Conservation (phyloP, 352 stramenopile species). For the Phytophthora pinifolia region DNA sequence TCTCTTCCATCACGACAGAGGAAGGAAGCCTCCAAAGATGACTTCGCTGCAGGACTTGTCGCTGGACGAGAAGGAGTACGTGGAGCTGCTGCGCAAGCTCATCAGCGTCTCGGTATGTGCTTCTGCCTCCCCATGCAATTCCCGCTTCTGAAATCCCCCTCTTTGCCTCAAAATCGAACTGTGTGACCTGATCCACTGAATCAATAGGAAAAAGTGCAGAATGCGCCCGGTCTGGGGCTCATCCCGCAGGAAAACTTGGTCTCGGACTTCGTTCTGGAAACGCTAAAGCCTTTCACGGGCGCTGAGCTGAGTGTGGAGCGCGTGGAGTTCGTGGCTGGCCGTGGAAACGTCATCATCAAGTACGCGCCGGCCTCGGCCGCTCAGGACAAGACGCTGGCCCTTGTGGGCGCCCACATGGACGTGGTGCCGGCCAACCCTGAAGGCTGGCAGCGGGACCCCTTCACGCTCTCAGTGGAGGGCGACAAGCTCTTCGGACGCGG, state of each 20-base stretch:
- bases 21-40: constrained; percentile 14
- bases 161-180: too few relatives aligned
- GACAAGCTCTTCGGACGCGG: constrained; percentile 92
- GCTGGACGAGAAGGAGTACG: constrained; percentile 61
- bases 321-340: constrained; percentile 79
- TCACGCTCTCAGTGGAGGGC: constrained; percentile 85
- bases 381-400: constrained; percentile 72
- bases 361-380: constrained; percentile 58
- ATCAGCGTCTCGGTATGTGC: constrained; percentile 52
- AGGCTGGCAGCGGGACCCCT: constrained; percentile 88
- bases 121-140: neutral
- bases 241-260: constrained; percentile 73
- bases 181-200: neutral
- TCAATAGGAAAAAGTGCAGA: constrained; percentile 46
- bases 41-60: constrained; percentile 31
- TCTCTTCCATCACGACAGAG: neutral
- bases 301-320: constrained; percentile 67
- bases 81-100: constrained; percentile 75
- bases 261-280: constrained; percentile 85
- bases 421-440: constrained; percentile 93
- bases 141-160: too few relatives aligned
- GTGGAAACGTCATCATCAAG: constrained; percentile 93
- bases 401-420: constrained; percentile 92
- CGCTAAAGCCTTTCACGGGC: constrained; percentile 80
- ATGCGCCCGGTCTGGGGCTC: constrained; percentile 47